Evolutionary conservation across 345 rosid species (phyloP).

Genomic region (Leavenworthia alabamica): DNA sequence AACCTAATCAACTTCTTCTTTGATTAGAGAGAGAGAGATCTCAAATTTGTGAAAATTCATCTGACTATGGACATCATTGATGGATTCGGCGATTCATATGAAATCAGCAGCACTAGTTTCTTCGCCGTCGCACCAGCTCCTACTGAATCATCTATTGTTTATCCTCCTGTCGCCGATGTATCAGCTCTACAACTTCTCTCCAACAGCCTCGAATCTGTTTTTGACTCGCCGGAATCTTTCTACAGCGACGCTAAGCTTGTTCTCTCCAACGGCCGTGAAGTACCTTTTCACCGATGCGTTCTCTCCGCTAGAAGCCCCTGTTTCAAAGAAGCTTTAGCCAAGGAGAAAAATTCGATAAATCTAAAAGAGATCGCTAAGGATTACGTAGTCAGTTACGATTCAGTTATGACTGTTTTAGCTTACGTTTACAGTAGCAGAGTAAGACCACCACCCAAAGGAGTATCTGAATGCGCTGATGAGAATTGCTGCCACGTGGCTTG

Average conservation of each 20-base stretch:
- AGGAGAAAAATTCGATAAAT: too few relatives aligned
- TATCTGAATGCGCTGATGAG: slow-evolving; percentile 65
- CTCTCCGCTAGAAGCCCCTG: slow-evolving; percentile 54
- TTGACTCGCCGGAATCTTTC: slow-evolving; percentile 44
- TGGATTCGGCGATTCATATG: slow-evolving; percentile 57
- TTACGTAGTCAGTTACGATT: slow-evolving; percentile 48
- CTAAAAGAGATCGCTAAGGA: slow-evolving; percentile 57
- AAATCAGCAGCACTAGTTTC: slow-evolving; percentile 45
- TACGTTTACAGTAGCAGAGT: slow-evolving; percentile 67
- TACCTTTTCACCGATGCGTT: slow-evolving; percentile 72
- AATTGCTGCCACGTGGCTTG: slow-evolving; percentile 64
- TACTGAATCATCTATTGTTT: slow-evolving; percentile 17
- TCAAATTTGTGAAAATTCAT: too few relatives aligned
- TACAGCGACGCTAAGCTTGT: slow-evolving; percentile 61
- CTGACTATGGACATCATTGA: slow-evolving; percentile 45
- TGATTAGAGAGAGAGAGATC: too few relatives aligned
- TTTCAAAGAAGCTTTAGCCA: slow-evolving; percentile 47
- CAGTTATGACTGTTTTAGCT: slow-evolving; percentile 52
- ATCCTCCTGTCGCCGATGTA: slow-evolving; percentile 23
- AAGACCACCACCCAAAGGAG: slow-evolving; percentile 44
- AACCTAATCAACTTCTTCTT: too few relatives aligned
- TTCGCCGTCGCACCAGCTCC: slow-evolving; percentile 8
- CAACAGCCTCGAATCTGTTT: slow-evolving; percentile 40
- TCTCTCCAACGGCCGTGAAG: slow-evolving; percentile 42
- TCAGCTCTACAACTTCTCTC: slow-evolving; percentile 53